Evolutionary conservation across 805 yeast genomes (phyloP), one percentile per base, ranked within the genome.

Genomic region (Clavispora santaluciae): DNA sequence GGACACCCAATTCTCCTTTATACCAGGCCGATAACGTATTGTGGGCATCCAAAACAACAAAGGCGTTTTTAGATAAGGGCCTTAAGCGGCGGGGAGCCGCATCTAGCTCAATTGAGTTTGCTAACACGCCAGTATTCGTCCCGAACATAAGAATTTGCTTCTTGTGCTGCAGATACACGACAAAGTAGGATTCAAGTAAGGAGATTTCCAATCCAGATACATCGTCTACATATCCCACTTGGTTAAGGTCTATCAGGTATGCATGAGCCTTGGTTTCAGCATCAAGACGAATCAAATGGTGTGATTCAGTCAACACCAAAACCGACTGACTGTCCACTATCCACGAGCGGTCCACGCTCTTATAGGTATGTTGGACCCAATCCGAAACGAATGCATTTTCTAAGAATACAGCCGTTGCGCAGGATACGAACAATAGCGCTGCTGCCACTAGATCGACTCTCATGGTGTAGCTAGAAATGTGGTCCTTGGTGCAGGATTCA

Each of bases 341-440:
- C n/a, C 40, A 42, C n/a, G 33, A 39, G 29, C 43, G 37, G 22
- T 36, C 26, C 21, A 72, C 61, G 6, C 54, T 49, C 1, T 82
- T 82, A 22, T 75, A 56, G 37, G 68, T 70, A 22, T 63, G 64
- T 7, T 68, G 55, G 35, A 76, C 72, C 82, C 83, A 79, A 49
- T 81, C 86, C 24, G 64, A 63, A 13, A 59, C 58, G 53, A 72
- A 76, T 0, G 81, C 79, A 44, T 78, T 81, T 39, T 78, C 83
- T 20, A 68, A 59, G 48, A 60, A 68, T 4, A 61, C 58, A 6
- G 44, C 47, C 5, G 20, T n/a, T 12, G 28, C 46, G 22, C 34
- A 22, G 20, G 28, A 34, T n/a, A 21, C 17, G 28, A 31, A 12
- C 31, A 28, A 15, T 20, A 28, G 31, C 31, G 16, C 31, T 4